Conservation (phyloP, 2,329 filamentous ascomycete species). For the Aureobasidium uvarum region DNA sequence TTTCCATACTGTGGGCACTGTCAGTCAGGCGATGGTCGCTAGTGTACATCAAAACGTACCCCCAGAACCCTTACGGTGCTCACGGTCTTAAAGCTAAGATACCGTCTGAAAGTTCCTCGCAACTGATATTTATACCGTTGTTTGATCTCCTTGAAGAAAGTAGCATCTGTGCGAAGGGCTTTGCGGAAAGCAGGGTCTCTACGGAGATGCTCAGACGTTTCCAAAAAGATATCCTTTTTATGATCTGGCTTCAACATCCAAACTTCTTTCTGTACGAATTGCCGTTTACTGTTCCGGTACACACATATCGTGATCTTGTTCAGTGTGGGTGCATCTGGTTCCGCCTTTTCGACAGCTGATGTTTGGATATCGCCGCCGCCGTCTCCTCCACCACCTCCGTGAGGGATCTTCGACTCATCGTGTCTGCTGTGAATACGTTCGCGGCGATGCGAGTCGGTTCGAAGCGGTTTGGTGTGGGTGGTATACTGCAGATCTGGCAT, state of each 20-base stretch:
- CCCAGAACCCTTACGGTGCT: conserved; percentile 12
- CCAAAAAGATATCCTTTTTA: neutral
- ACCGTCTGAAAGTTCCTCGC: conserved; percentile 3
- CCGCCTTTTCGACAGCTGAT: neutral
- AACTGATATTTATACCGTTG: neutral
- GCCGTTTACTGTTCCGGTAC: conserved; percentile 4
- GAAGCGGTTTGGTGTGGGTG: neutral
- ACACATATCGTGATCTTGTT: conserved; percentile 16
- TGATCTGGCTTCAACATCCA: neutral
- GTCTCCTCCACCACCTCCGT: neutral
- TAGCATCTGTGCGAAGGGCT: neutral
- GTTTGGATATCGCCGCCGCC: conserved; percentile 9
- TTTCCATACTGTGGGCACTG: neutral
- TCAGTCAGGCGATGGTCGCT: neutral
- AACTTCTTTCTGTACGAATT: neutral
- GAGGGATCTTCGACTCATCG: neutral
- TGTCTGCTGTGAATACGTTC: neutral
- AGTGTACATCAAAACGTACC: neutral
- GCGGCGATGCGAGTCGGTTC: neutral
- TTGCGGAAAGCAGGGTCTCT: neutral
- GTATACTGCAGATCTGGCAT: neutral
- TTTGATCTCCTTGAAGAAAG: conserved; percentile 11
- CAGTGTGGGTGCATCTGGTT: neutral
- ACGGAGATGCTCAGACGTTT: neutral
- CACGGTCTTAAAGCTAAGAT: conserved; percentile 13